Evolutionary conservation across 1,284 basidiomycete genomes (phyloP), one percentile per base, ranked within the genome.

Genomic region (Termitomyces sp.): DNA sequence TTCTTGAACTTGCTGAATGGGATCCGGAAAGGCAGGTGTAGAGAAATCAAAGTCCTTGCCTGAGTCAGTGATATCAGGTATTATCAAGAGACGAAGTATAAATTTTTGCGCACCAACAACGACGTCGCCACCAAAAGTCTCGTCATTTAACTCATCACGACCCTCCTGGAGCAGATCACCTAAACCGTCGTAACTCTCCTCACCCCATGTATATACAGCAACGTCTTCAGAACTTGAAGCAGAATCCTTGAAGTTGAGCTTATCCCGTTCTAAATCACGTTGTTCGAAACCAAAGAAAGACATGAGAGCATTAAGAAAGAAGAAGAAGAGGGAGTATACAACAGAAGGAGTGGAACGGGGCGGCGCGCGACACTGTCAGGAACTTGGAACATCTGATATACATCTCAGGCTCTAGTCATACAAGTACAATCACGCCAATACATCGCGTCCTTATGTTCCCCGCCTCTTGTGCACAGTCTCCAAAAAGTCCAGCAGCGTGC

Each of bases 11-110:
- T 44, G 48, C 55, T 59, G 61, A 21, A 61, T 59, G 41, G 61
- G 53, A 49, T 68, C 71, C 28, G 72, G 72, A 40, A 81, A 57
- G 41, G 70, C 53, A n/a, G 77, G 70, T 44, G 64, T 71, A 14
- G 80, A 76, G 72, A 97, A 98, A 73, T 97, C 91, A 67, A 97
- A 98, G 72, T 97, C 93, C 67, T 87, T 91, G 66, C 87, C 93
- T 95, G 65, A 47, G 48, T 33, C 38, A 19, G 37, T 49, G 34
- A 50, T 38, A 53, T 47, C 42, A 46, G 52, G 46, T 57, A 1
- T 43, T 28, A n/a, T 50, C 37, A 55, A 34, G 31, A 50, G 42
- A 52, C 26, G 43, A 37, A 48, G 33, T 28, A 9, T 47, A 26
- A 28, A 37, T 24, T 4, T 18, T 18, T 52, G 16, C 53, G 68